These are phyloP conservation scores for Pontederia crassipes DNA, from an alignment of 176 grass and related monocot species.

Conservation along the genomic window DNA sequence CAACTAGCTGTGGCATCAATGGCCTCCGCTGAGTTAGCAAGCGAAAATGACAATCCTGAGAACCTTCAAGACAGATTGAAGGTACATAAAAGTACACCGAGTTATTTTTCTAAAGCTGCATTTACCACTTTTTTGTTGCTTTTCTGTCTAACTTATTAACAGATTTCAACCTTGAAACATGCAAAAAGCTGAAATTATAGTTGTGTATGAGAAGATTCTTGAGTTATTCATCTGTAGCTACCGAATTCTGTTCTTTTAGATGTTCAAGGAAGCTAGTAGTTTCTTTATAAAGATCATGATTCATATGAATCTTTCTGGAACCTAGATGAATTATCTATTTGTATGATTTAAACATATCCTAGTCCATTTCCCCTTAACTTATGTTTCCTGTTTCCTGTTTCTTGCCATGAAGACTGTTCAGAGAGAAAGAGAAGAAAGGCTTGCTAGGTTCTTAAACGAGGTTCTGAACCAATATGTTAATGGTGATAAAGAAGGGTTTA, in stretches of 20 bases:
- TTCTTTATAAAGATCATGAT: not conserved
- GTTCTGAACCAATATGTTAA: slow-evolving; percentile 69
- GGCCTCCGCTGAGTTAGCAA: slow-evolving; percentile 71
- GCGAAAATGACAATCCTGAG: slow-evolving; percentile 51
- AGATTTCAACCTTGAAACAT: too few species aligned
- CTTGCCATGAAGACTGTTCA: slow-evolving; percentile 53
- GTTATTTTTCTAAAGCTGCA: not conserved
- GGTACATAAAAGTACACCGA: slow-evolving; percentile 23
- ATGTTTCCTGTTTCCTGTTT: slow-evolving; percentile 6
- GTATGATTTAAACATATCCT: not conserved
- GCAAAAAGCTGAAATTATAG: not conserved
- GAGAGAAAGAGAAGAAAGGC: slow-evolving; percentile 86
- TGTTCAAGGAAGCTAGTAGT: too few species aligned
- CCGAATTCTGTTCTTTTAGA: too few species aligned
- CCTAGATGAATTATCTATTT: too few species aligned
- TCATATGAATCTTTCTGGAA: not conserved
- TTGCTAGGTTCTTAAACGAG: slow-evolving; percentile 75
- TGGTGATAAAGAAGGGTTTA: slow-evolving; percentile 66
- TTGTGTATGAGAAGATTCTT: too few species aligned
- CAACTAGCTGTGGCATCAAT: slow-evolving; percentile 85
- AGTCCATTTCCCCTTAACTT: not conserved
- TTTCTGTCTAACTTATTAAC: too few species aligned
- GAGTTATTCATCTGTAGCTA: too few species aligned
- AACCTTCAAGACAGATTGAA: slow-evolving; percentile 96
- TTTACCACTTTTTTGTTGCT: not conserved